These are phyloP conservation scores for Meyerozyma elateridarum DNA, from an alignment of 1,139 yeast species.

Conservation along the genomic window DNA sequence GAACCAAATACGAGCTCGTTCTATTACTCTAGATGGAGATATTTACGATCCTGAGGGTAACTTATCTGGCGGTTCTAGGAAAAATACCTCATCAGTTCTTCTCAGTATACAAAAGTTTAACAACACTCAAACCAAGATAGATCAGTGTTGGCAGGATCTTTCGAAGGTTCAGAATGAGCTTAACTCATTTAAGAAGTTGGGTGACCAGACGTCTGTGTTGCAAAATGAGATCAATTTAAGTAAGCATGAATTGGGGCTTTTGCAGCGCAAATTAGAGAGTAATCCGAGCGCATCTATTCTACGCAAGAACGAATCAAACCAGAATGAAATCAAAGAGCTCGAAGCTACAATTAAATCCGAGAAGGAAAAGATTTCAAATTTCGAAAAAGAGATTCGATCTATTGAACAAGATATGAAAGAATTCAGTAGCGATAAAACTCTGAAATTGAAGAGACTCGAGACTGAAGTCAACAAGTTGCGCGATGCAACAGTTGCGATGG, in stretches of 20 bases:
- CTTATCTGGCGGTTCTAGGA: conserved; percentile 90
- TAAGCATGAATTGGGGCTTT: conserved; percentile 61
- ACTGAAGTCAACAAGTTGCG: conserved; percentile 45
- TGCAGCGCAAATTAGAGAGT: conserved; percentile 55
- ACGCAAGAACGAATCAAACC: conserved; percentile 45
- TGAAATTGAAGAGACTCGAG: conserved; percentile 68
- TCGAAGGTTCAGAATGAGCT: conserved; percentile 38
- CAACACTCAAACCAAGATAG: conserved; percentile 38
- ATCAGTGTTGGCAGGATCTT: conserved; percentile 36
- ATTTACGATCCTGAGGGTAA: conserved; percentile 95
- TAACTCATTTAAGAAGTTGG: conserved; percentile 39
- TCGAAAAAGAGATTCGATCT: conserved; percentile 40
- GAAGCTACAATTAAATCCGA: conserved; percentile 33
- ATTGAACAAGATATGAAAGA: conserved; percentile 81
- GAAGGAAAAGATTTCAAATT: conserved; percentile 20
- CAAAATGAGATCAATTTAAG: conserved; percentile 65
- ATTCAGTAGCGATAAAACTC: conserved; percentile 73
- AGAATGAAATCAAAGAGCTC: conserved; percentile 46
- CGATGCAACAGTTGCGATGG: conserved; percentile 33
- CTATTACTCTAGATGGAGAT: conserved; percentile 94
- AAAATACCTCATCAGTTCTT: conserved; percentile 53
- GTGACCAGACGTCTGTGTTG: conserved; percentile 50
- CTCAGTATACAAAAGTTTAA: conserved; percentile 67
- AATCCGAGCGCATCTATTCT: conserved; percentile 58
- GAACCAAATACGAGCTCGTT: conserved; percentile 71